These are phyloP conservation scores for thale cress (Arabidopsis thaliana) DNA, from an alignment of 345 rosid species.

Conservation along the genomic window DNA sequence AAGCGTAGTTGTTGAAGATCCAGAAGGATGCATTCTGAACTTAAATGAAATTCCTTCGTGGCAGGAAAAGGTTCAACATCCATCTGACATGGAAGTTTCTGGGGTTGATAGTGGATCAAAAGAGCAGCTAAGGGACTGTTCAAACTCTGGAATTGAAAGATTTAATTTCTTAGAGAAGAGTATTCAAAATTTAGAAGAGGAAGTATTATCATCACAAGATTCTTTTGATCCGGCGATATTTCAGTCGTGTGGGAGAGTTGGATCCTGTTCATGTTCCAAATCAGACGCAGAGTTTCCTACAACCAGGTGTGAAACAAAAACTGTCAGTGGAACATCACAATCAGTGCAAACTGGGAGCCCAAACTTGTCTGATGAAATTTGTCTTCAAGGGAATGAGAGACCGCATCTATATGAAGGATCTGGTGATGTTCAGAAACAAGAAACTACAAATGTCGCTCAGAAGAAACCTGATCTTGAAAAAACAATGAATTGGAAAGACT, in stretches of 20 bases:
- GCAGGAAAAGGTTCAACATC: slow-evolving; percentile 48
- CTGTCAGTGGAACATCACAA: slow-evolving; percentile 45
- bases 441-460: slow-evolving; percentile 45
- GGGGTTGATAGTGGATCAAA: slow-evolving; percentile 44
- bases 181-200: slow-evolving; percentile 64
- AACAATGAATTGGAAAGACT: slow-evolving; percentile 38
- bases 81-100: slow-evolving; percentile 50
- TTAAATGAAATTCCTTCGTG: slow-evolving; percentile 50
- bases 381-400: slow-evolving; percentile 43
- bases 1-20: slow-evolving; percentile 61
- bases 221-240: slow-evolving; percentile 57
- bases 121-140: slow-evolving; percentile 48
- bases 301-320: slow-evolving; percentile 47
- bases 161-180: slow-evolving; percentile 49
- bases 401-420: slow-evolving; percentile 44
- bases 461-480: slow-evolving; percentile 41
- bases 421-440: slow-evolving; percentile 41
- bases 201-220: slow-evolving; percentile 75
- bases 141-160: slow-evolving; percentile 51
- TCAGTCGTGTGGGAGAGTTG: slow-evolving; percentile 56
- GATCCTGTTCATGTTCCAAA: slow-evolving; percentile 64
- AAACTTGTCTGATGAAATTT: slow-evolving; percentile 51
- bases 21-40: slow-evolving; percentile 53
- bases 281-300: slow-evolving; percentile 68
- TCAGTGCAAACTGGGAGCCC: slow-evolving; percentile 45